Evolutionary conservation across 2,329 filamentous ascomycete species (phyloP), one percentile per base, ranked within the genome.

Genomic region (Xylariaceae sp.): DNA sequence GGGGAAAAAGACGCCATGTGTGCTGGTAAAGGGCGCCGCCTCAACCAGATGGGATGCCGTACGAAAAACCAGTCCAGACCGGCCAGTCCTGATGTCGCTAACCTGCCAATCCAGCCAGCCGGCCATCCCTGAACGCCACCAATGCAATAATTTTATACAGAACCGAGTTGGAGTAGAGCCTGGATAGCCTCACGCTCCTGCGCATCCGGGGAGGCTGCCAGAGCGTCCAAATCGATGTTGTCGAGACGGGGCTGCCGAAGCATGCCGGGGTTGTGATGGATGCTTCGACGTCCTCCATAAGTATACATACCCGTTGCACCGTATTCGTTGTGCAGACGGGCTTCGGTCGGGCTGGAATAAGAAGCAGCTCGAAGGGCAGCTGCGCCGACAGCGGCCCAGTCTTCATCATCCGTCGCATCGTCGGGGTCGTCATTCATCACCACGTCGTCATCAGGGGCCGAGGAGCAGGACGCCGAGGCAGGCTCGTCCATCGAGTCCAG

Each of bases 381-480:
- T 19, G 89, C 86, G 35, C 88, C 90, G 42, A 94, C 83, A 33
- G 83, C 78, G 29, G 84, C 86, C 89, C 90, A 95, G 61, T 96
- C 89, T 60, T 96, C 90, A 55, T 95, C 87, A 55, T 96, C 92
- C 16, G 92, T 96, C 39, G 85, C 75, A 53, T 94, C 87, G 45
- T 83, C 80, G 40, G 85, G 77, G 53, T 93, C 83, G 47, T 86
- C 82, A 49, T 80, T 78, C 65, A 80, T 75, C 61, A 58, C 69
- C 46, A 65, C 65, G 40, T 77, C 73, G 38, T 83, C 80, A 35
- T 79, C 76, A 26, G 75, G 74, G 13, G 80, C 82, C 49, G 87
- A 83, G 19, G 82, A 87, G 52, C 83, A 88, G 10, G 84, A 88
- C 31, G 76, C 80, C 33, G 80, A 84, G 35, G 64, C 73, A 12